These are phyloP conservation scores for Calendula officinalis DNA, from an alignment of 129 eudicot species.

Conservation along the genomic window DNA sequence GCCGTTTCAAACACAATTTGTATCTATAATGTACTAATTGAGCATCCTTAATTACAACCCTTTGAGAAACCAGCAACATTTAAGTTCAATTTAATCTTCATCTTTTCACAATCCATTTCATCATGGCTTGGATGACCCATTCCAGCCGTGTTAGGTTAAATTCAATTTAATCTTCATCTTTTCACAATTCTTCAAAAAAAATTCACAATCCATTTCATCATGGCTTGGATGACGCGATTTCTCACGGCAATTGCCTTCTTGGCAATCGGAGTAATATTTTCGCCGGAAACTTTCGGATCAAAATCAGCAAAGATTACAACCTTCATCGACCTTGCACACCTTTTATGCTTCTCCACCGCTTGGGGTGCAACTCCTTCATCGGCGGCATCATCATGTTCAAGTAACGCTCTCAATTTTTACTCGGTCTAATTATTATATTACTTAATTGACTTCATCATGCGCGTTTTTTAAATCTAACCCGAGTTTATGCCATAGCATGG, in stretches of 20 bases:
- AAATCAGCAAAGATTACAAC: slow-evolving; percentile 52
- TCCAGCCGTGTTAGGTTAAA: no score
- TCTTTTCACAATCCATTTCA: no score
- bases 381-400: slow-evolving; percentile 99
- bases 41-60: no score
- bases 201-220: slow-evolving; percentile 16
- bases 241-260: slow-evolving; percentile 68
- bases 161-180: no score
- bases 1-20: no score
- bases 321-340: slow-evolving; percentile 67
- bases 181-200: no score
- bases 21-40: no score
- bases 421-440: not conserved
- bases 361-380: slow-evolving; percentile 98
- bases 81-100: no score
- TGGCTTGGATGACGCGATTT: slow-evolving; percentile 87
- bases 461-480: not conserved
- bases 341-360: slow-evolving; percentile 87
- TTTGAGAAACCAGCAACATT: no score
- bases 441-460: not conserved
- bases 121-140: no score
- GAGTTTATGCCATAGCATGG: no score
- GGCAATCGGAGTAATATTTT: slow-evolving; percentile 75
- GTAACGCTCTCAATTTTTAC: slow-evolving; percentile 28
- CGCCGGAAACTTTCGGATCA: slow-evolving; percentile 90